Base-by-base conservation (phyloP, 768 basidiomycete genomes). In the Boletus pseudopeckii region DNA sequence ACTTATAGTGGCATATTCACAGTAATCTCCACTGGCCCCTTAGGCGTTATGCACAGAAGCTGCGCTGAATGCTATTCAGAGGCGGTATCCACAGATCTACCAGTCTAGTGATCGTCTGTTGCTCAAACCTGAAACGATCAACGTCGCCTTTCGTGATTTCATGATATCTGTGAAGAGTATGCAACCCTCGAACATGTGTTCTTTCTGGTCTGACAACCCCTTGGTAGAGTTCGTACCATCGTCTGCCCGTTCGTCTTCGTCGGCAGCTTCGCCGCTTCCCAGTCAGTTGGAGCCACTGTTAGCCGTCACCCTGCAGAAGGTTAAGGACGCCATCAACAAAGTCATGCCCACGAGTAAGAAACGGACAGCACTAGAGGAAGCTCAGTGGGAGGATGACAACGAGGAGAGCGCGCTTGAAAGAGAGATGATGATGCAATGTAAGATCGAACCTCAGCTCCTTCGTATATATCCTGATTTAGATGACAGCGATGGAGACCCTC, bases 61-160 rank as follows among this genome's bases (percentile, higher is more conserved):
- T 10, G 90, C 94, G 1, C 70, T 99, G 61, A 98, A 98, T 64
- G 96, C 96, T 0, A 90, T 99, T 22, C 97, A 99, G 66, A 76
- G 97, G 54, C 80, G 89, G 50, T 99, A 99, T 69, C 97, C 97
- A 0, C 97, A 99, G 69, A 94, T 98, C 43, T 99, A 99, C 77
- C 88, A 91, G 72, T 88, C 91, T 5, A 83, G 79, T 32, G 94
- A 98, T 56, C 79, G 97, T 10, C 74, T 98, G 2, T 65, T 93
- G 45, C 77, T 98, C 50, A 82, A 91, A 58, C 90, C 95, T 7
- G 88, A 91, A 63, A 85, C 86, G 2, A 97, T 98, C 57, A 77
- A 78, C 32, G 84, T 98, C 17, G 82, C 86, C 33, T 76, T 97
- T 46, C 79, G 91, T 38, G 97, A 99, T 68, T 99, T 99, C 66